phyloP scores from a whole-genome alignment of 1,139 yeast species.

The Taiozyma onychis region DNA sequence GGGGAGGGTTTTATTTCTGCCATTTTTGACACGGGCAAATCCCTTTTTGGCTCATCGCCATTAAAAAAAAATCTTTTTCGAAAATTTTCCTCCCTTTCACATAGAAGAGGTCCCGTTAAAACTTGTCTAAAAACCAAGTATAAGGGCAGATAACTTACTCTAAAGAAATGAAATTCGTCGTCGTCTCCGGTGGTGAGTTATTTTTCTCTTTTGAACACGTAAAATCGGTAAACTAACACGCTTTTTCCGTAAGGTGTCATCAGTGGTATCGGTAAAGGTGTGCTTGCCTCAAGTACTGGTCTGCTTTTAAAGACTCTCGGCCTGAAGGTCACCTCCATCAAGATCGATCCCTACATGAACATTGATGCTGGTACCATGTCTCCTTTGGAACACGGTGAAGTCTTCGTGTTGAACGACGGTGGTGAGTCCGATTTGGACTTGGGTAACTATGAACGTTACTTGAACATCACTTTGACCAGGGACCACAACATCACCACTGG shows the following conservation, averaged over 20 bases:
- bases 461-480: constrained; percentile 85
- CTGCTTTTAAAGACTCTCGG: constrained; percentile 91
- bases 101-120: neutral
- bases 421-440: constrained; percentile 98
- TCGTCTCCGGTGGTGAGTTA: constrained; percentile 79
- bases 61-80: neutral
- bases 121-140: neutral
- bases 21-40: neutral
- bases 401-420: constrained; percentile 95
- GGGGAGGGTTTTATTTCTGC: neutral
- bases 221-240: neutral
- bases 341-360: constrained; percentile 98
- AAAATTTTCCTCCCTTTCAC: neutral
- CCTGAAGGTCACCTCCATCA: constrained; percentile 90
- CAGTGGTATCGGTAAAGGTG: constrained; percentile 99
- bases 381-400: constrained; percentile 98
- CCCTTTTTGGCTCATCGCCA: neutral
- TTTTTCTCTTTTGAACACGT: neutral
- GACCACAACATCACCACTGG: constrained; percentile 98
- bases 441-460: constrained; percentile 96
- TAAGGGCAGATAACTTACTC: neutral
- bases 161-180: constrained; percentile 85
- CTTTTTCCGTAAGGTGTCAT: constrained; percentile 50
- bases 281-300: constrained; percentile 92
- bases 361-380: constrained; percentile 99